Base-by-base conservation (phyloP, 83 land plant genomes). In the Picea mariana region DNA sequence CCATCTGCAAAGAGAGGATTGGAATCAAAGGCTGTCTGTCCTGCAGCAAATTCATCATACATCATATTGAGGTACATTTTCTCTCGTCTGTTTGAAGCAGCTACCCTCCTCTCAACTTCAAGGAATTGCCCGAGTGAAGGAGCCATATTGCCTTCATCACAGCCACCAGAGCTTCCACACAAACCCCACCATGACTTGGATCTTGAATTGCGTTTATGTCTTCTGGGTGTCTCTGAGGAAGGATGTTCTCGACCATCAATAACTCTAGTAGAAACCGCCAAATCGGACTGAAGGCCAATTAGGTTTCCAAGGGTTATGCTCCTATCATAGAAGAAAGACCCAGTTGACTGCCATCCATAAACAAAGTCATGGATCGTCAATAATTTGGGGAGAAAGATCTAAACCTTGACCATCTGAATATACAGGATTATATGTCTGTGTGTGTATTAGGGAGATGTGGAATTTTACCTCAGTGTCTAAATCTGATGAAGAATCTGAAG, bases 31-130 rank as follows among this genome's bases (percentile, higher is more conserved):
- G 18, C 18, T 62, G 42, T 61, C 67, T 34, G 67, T 13, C 67
- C 47, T 34, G 67, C 67, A 18, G 12, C 34, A 40, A 47, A 75
- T 31, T 79, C 80, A 34, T 62, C 80, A 62, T 79, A 79, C 80
- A 79, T 79, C 20, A 79, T 34, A 79, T 79, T 79, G 67, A 79
- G 38, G 67, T 61, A 79, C 80, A 79, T 9, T 60, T 62, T 79
- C 67, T 62, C 67, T 23, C 65, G 52, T 78, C 64, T 58, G 47
- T 62, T 79, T n/a, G 24, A 62, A 59, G 80, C 67, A 61, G 80
- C 80, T 18, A 65, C 67, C 81, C 83, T 90, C 67, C 67, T 79
- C 34, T 79, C 80, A 15, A 79, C 80, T 79, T 79, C 80, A 34
- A 79, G 80, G 1, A 79, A 79, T 23, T 79, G 80, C 24, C 80